phyloP scores from a whole-genome alignment of 495 filamentous ascomycete genomes.

The Xylaria venustula region DNA sequence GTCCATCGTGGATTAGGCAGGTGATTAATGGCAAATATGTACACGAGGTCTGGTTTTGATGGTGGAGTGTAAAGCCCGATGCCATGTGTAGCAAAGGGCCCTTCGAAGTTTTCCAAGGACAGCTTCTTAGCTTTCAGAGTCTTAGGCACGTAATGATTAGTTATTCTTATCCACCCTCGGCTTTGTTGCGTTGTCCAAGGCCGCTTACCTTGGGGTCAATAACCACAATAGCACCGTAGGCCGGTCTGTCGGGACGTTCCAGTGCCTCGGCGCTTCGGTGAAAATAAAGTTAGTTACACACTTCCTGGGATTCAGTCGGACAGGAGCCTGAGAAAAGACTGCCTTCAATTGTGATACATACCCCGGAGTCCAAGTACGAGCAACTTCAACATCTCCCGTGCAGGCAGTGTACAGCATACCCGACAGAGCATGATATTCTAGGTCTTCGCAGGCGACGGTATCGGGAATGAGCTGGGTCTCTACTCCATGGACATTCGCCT shows the following conservation, averaged over 20 bases:
- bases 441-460: slow-evolving; percentile 58
- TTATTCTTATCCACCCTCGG: neutral
- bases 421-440: slow-evolving; percentile 54
- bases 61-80: slow-evolving; percentile 56
- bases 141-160: slow-evolving; percentile 27
- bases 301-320: neutral
- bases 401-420: slow-evolving; percentile 58
- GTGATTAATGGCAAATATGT: slow-evolving; percentile 63
- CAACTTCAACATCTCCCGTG: slow-evolving; percentile 42
- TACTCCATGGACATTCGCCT: slow-evolving; percentile 33
- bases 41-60: slow-evolving; percentile 45
- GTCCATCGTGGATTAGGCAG: slow-evolving; percentile 44
- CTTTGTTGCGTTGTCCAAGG: neutral
- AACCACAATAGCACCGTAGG: slow-evolving; percentile 25
- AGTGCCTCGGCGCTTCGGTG: slow-evolving; percentile 8
- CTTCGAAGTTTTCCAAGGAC: slow-evolving; percentile 49
- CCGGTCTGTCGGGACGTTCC: slow-evolving; percentile 14
- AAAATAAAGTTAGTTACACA: neutral
- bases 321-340: neutral
- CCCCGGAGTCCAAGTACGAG: slow-evolving; percentile 58
- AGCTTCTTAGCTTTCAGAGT: slow-evolving; percentile 51
- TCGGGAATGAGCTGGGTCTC: slow-evolving; percentile 44
- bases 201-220: slow-evolving; percentile 51
- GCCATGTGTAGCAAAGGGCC: slow-evolving; percentile 59
- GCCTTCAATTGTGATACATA: slow-evolving; percentile 6